Evolutionary conservation across 176 grass and related monocot species (phyloP), one percentile per base, ranked within the genome.

Genomic region (Bolboschoenus planiculmis): DNA sequence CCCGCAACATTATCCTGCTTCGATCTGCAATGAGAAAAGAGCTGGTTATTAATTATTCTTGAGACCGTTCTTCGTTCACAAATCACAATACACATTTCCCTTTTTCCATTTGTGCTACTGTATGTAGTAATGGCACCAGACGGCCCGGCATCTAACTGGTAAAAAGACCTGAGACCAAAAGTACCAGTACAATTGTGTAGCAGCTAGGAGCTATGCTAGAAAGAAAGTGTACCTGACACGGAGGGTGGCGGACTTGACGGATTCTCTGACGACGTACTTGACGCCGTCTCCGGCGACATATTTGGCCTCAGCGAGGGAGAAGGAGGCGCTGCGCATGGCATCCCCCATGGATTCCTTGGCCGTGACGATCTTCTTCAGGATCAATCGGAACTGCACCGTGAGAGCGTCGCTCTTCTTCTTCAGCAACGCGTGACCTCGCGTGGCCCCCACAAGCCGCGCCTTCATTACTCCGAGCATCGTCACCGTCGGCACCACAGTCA

Each of bases 341-440:
- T 88, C 89, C 27, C 94, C 91, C 91, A 93, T 88, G 68, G 91
- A 89, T 68, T 89, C 91, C 90, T 97, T 97, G 67, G 91, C 76
- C 0, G 82, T 58, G 26, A 97, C 91, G 80, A 92, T 94, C 83
- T 81, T 86, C 80, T 85, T 88, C 1, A 97, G 88, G 83, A 94
- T 97, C 40, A 84, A 58, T 10, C 90, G 88, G 83, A 97, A 97
- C 78, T 90, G 79, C 26, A 86, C 86, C 5, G 90, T 92, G 14
- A 97, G 84, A 30, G 91, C 94, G 61, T 97, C 94, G 15, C 91
- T 94, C 86, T 97, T 97, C 91, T 93, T 97, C 91, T 94, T 97
- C 20, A 97, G 90, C 56, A 97, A 85, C 44, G 91, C 91, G 68
- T 94, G 91, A 31, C 94, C 90, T 18, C 91, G 84, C 24, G 82